Evolutionary conservation across 371 early-diverging fungal genomes (phyloP), one percentile per base, ranked within the genome.

Genomic region (Mortierella sp.): DNA sequence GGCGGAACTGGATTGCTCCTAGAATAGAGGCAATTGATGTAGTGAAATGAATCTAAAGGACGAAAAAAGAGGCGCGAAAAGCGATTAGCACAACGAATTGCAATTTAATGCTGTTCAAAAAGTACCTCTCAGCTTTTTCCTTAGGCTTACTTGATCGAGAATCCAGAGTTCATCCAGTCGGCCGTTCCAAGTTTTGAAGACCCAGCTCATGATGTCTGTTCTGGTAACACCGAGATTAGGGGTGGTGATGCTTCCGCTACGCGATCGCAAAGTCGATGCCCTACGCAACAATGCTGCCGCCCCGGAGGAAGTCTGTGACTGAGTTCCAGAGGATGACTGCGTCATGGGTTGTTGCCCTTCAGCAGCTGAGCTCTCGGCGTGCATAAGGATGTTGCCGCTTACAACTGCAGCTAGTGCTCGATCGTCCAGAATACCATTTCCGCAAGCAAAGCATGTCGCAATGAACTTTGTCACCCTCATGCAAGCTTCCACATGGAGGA

Each of bases 21-120:
- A 92, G 91, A 5, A 95, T 84, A 1, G 93, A 88, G 0, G 95
- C 90, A 84, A 96, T 92, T 9, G 88, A 83, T 0, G 94, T 92
- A n/a, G 90, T 89, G 4, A 92, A 75, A 70, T 91, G 88, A 44
- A 94, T 91, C 92, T 94, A 88, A n/a, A 57, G 26, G 45, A 42
- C 13, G 63, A 16, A 77, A 47, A 38, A 9, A 26, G 42, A 44
- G n/a, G 19, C 1, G 3, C 42, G 42, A 5, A 45, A 16, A 21
- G 13, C 8, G 19, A 65, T 65, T 65, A 71, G 48, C 19, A 31
- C 24, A 21, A 7, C 47, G 48, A 10, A 28, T 48, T 4, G 0
- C 6, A 45, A 71, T 6, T 3, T 71, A 24, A 9, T 7, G 4
- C 7, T 24, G 44, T 9, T 10, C n/a, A n/a, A 42, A 34, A 19